Conservation (phyloP, 2,329 filamentous ascomycete species). For the Sclerotinia sclerotiorum region DNA sequence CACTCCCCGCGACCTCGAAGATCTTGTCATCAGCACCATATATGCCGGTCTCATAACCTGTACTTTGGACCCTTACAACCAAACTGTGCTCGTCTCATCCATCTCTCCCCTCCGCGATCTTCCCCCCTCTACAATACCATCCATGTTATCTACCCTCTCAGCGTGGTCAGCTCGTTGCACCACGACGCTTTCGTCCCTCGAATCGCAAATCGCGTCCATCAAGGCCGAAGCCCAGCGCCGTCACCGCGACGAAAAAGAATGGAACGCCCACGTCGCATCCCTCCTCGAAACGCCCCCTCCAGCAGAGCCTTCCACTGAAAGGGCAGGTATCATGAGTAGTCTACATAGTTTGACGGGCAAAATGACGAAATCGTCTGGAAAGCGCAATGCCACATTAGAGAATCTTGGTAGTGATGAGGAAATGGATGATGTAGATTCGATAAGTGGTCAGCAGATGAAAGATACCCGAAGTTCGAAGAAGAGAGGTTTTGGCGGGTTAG, state of each 20-base stretch:
- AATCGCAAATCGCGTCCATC: conserved; percentile 70
- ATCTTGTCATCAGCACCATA: conserved; percentile 81
- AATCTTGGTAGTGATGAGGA: conserved; percentile 51
- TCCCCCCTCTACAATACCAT: conserved; percentile 66
- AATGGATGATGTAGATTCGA: not conserved
- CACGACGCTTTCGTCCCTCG: conserved; percentile 69
- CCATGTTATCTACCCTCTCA: conserved; percentile 66
- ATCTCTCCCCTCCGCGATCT: conserved; percentile 87
- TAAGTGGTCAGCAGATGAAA: conserved; percentile 49
- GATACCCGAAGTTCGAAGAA: conserved; percentile 56
- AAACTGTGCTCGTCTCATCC: conserved; percentile 73
- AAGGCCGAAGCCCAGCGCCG: conserved; percentile 56
- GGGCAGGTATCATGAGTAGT: not conserved
- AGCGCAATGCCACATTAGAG: not conserved
- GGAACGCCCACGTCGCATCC: conserved; percentile 35
- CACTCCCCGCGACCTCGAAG: conserved; percentile 71
- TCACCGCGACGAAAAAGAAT: conserved; percentile 45
- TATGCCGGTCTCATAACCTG: conserved; percentile 81
- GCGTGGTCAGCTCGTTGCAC: conserved; percentile 80
- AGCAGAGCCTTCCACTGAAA: not conserved
- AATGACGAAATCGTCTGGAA: conserved; percentile 15
- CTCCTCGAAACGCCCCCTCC: conserved; percentile 32
- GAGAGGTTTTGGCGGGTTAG: conserved; percentile 40
- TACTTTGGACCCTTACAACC: conserved; percentile 76
- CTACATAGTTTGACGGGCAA: conserved; percentile 1